These are phyloP conservation scores for Tylopilus subfusipes DNA, from an alignment of 768 basidiomycete genomes.

Conservation along the genomic window DNA sequence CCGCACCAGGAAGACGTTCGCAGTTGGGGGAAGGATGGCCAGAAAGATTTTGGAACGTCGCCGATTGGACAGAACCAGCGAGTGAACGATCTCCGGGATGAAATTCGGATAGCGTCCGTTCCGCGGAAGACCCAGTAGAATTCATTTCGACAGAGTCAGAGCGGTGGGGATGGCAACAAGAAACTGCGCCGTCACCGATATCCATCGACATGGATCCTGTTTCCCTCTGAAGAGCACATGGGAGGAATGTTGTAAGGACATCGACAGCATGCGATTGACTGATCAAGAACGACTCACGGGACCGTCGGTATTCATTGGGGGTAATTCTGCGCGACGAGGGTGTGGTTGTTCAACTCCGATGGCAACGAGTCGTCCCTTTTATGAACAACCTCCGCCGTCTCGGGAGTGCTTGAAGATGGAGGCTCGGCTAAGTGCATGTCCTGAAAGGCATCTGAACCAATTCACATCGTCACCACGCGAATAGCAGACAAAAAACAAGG, in stretches of 20 bases:
- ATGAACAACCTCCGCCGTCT: slow-evolving; percentile 8
- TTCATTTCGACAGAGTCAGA: background rate
- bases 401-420: background rate
- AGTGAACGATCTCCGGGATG: background rate
- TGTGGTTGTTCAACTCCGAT: background rate
- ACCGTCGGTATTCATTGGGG: slow-evolving; percentile 13
- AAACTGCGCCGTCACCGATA: slow-evolving; percentile 2
- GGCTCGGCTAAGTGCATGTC: slow-evolving; percentile 2
- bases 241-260: background rate
- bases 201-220: slow-evolving; percentile 10
- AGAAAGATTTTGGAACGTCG: background rate
- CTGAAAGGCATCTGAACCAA: background rate
- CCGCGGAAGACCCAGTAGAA: background rate
- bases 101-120: background rate
- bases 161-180: background rate
- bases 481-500: slow-evolving; percentile 17
- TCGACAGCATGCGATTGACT: background rate
- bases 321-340: background rate
- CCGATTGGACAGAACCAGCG: background rate
- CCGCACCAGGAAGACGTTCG: background rate
- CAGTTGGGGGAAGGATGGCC: background rate
- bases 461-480: slow-evolving; percentile 13
- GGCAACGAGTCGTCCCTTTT: slow-evolving; percentile 7
- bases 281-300: slow-evolving; percentile 11
- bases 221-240: slow-evolving; percentile 4